Evolutionary conservation across 2,329 filamentous ascomycete genomes (phyloP).

Genomic region (Aureobasidium melanogenum): DNA sequence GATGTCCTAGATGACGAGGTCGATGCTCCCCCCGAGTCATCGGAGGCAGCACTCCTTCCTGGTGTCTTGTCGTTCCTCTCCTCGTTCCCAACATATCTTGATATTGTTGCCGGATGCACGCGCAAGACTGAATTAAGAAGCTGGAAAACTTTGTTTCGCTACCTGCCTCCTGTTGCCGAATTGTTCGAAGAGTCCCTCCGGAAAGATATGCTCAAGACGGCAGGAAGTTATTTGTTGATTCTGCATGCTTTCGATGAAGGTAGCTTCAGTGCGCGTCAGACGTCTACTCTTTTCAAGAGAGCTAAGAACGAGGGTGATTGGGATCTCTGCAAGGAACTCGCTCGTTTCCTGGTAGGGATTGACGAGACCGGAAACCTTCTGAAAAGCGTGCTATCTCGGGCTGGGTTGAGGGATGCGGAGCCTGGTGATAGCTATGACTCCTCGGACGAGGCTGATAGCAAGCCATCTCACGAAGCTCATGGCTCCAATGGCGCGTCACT

Average conservation of each 20-base stretch:
- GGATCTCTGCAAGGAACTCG: slow-evolving; percentile 91
- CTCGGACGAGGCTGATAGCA: not conserved
- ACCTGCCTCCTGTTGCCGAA: slow-evolving; percentile 81
- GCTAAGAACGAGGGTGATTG: slow-evolving; percentile 83
- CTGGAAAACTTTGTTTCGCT: slow-evolving; percentile 87
- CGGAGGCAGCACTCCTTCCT: slow-evolving; percentile 42
- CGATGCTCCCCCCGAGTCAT: slow-evolving; percentile 47
- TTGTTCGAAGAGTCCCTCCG: slow-evolving; percentile 88
- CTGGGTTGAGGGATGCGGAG: slow-evolving; percentile 13
- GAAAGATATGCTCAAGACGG: slow-evolving; percentile 82
- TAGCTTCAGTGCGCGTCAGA: slow-evolving; percentile 50
- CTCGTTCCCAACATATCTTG: slow-evolving; percentile 67
- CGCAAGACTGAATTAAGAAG: slow-evolving; percentile 93
- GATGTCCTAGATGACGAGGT: slow-evolving; percentile 92
- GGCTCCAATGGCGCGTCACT: not conserved
- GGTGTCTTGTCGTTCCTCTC: slow-evolving; percentile 46
- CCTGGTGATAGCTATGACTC: not conserved
- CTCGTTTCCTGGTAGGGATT: slow-evolving; percentile 87
- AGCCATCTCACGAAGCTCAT: not conserved
- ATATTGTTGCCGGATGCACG: slow-evolving; percentile 93
- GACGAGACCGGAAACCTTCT: slow-evolving; percentile 79
- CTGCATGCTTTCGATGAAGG: slow-evolving; percentile 63
- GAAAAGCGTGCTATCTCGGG: slow-evolving; percentile 52
- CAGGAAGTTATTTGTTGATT: slow-evolving; percentile 90
- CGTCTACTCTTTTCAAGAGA: slow-evolving; percentile 68